Base-by-base conservation (phyloP, 306 rosid species). In the Carpinus viminea region DNA sequence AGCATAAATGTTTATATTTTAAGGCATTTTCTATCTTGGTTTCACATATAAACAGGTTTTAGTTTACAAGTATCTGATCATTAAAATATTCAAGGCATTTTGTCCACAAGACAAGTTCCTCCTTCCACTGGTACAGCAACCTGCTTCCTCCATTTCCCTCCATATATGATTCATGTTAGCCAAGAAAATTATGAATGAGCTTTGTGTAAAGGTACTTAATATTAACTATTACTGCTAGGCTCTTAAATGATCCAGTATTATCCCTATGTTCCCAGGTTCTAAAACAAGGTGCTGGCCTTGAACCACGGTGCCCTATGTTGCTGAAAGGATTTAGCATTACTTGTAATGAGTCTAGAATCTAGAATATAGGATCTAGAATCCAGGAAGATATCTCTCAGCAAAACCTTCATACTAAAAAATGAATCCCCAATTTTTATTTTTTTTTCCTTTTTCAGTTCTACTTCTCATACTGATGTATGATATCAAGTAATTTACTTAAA, bases 101-200 rank as follows among this genome's bases (percentile, higher is more conserved):
- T 28, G 28, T 36, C 21, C 60, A 7, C 51, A 62, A 28, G 26
- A 28, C 36, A 52, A 70, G 41, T 38, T 69, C 8, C 69, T 52
- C 13, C 21, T 5, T 51, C 38, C 38, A 28, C 36, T 51, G 24
- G 12, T 34, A 6, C 20, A 62, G 50, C 50, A 66, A 18, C 8
- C 68, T 26, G 68, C 36, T 61, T 60, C 68, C 4, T 26, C 71
- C 71, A 36, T 66, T 45, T 38, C 12, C 71, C 8, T 38, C 71
- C 50, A 38, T 47, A 18, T 66, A 66, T 18, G 71, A 17, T 66
- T 66, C 48, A 38, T 66, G 71, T 66, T 34, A 38, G 71, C 26
- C 38, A 18, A 5, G 0, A 38, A 16, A 41, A 62, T 13, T 21
- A 16, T 2, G 9, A 62, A 34, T 62, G 69, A 62, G 46, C 43